Percentiles rank a stretch among this genome's conserved stretches.
Conservation (phyloP, 2,329 filamentous ascomycete species). For the Claviceps purpurea region DNA sequence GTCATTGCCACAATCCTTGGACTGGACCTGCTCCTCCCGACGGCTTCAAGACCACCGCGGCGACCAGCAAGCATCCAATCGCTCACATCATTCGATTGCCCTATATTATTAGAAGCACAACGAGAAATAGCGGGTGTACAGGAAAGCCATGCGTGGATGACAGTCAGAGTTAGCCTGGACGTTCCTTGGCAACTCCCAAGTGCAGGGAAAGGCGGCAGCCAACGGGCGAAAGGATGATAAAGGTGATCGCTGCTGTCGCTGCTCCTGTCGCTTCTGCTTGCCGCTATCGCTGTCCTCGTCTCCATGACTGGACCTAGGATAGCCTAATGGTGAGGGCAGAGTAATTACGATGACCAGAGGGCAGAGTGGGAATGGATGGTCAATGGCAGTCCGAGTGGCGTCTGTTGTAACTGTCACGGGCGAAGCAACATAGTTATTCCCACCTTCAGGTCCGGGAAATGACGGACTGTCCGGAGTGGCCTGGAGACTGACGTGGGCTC, state of each 20-base stretch:
- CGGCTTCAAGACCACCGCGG: constrained; percentile 66
- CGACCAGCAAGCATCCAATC: constrained; percentile 72
- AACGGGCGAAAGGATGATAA: constrained; percentile 30
- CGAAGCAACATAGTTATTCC: constrained; percentile 42
- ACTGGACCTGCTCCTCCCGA: constrained; percentile 69
- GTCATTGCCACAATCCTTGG: constrained; percentile 49
- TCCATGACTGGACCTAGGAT: constrained; percentile 30
- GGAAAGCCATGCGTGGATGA: constrained; percentile 87
- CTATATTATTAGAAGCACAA: constrained; percentile 22
- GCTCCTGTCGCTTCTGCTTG: constrained; percentile 24
- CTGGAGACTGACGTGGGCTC: constrained; percentile 50
- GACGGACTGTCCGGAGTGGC: constrained; percentile 59
- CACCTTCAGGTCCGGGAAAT: constrained; percentile 46
- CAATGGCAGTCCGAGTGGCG: constrained; percentile 46
- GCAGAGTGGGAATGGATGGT: constrained; percentile 43
- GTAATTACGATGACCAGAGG: constrained; percentile 49
- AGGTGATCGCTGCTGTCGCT: neutral
- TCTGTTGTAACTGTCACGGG: constrained; percentile 53
- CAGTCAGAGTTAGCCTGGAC: constrained; percentile 83
- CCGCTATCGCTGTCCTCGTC: no score
- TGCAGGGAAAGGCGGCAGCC: constrained; percentile 47
- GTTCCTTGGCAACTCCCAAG: constrained; percentile 77
- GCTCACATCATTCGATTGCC: constrained; percentile 47
- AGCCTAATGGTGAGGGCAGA: constrained; percentile 37
- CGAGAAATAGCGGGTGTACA: constrained; percentile 58